These are phyloP conservation scores for Coffea canephora DNA, from an alignment of 257 asterid species.

Conservation along the genomic window DNA sequence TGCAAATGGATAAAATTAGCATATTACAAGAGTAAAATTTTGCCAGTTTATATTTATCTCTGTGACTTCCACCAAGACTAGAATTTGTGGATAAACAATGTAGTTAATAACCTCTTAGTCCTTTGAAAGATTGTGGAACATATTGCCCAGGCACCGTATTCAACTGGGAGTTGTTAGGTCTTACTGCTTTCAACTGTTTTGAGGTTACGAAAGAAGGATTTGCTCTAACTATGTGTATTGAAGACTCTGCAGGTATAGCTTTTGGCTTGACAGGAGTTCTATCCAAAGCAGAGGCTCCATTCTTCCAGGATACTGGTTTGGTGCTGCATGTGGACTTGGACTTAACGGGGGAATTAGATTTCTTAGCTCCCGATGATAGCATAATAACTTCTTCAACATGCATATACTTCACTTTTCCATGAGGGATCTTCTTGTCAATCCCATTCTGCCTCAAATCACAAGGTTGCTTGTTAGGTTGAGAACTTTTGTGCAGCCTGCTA, in stretches of 20 bases:
- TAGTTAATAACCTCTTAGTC: conserved; percentile 35
- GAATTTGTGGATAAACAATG: neutral
- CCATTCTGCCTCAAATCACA: neutral
- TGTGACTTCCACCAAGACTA: neutral
- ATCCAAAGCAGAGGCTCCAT: conserved; percentile 5
- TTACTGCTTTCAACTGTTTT: conserved; percentile 24
- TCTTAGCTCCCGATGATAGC: conserved; percentile 43
- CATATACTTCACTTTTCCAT: conserved; percentile 54
- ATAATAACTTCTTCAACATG: conserved; percentile 44
- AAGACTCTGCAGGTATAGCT: conserved; percentile 6
- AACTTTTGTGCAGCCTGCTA: neutral
- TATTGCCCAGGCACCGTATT: conserved; percentile 22
- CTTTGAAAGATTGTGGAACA: neutral
- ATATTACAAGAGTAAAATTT: neutral
- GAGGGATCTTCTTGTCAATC: conserved; percentile 31
- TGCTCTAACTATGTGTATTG: conserved; percentile 14
- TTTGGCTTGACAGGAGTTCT: conserved; percentile 24
- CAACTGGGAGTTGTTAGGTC: conserved; percentile 23
- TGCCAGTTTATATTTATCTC: neutral
- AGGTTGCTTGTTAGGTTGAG: neutral
- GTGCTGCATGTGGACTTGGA: conserved; percentile 3
- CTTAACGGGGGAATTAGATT: conserved; percentile 10
- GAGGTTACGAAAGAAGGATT: conserved; percentile 25
- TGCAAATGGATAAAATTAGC: neutral
- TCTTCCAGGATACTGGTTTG: conserved; percentile 18